phyloP scores from a whole-genome alignment of 2,329 filamentous ascomycete species.

The Akanthomyces muscarius region DNA sequence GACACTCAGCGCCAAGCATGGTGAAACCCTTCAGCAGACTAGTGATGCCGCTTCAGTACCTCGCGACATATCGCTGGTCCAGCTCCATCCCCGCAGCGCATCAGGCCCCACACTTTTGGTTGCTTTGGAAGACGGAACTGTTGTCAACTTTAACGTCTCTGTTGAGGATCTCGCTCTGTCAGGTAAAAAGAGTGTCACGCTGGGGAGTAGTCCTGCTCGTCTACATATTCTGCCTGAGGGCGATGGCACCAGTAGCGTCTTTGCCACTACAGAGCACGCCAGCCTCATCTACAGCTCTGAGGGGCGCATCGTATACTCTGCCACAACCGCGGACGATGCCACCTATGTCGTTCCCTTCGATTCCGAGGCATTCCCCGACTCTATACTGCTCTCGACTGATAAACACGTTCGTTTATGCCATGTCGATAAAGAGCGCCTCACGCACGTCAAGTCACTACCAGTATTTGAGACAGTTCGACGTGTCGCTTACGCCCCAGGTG shows the following conservation, averaged over 20 bases:
- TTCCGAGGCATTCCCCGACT: conserved; percentile 71
- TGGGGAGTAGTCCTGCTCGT: conserved; percentile 80
- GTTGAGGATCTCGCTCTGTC: conserved; percentile 58
- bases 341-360: conserved; percentile 80
- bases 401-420: conserved; percentile 72
- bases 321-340: conserved; percentile 84
- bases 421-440: conserved; percentile 80
- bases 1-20: conserved; percentile 61
- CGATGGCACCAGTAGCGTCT: conserved; percentile 70
- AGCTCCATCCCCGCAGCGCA: conserved; percentile 61
- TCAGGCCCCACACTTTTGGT: conserved; percentile 74
- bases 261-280: conserved; percentile 90
- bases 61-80: conserved; percentile 73
- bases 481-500: conserved; percentile 75
- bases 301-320: conserved; percentile 84
- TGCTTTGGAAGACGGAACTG: conserved; percentile 87
- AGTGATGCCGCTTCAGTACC: conserved; percentile 74
- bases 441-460: conserved; percentile 76
- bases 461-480: conserved; percentile 81
- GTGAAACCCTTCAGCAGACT: conserved; percentile 55
- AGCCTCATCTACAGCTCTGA: conserved; percentile 90
- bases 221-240: conserved; percentile 73
- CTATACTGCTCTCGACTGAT: conserved; percentile 76
- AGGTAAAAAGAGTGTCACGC: conserved; percentile 72
- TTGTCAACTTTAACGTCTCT: conserved; percentile 77